phyloP scores from a whole-genome alignment of 2,329 filamentous ascomycete species.

The Trichoderma brevicompactum region DNA sequence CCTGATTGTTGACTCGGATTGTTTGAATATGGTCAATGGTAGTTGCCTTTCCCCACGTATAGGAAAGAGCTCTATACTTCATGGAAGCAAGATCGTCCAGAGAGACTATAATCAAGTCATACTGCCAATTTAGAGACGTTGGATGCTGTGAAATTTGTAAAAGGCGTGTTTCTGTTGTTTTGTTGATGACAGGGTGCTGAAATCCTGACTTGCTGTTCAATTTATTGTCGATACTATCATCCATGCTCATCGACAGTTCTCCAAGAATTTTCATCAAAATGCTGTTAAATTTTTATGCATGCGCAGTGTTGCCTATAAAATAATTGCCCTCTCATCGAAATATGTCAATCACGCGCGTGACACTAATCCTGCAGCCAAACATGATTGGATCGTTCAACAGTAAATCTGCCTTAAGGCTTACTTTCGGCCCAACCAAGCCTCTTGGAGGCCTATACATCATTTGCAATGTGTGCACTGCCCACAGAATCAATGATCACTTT shows the following conservation, averaged over 20 bases:
- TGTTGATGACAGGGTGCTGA: neutral
- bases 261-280: neutral
- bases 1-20: neutral
- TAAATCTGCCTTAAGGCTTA: constrained; percentile 5
- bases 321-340: neutral
- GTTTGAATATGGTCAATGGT: neutral
- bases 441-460: neutral
- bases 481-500: no score
- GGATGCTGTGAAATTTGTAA: neutral
- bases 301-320: neutral
- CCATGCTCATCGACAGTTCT: neutral
- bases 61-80: neutral
- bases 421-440: neutral
- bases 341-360: neutral
- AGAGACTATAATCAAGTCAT: neutral
- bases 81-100: neutral
- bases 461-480: neutral
- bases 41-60: constrained; percentile 1
- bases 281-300: no score
- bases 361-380: neutral
- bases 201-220: constrained; percentile 3
- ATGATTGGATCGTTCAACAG: neutral
- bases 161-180: neutral
- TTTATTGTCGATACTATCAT: neutral
- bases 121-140: neutral